phyloP scores from a whole-genome alignment of 2,329 filamentous ascomycete species.

The Penicillium sp. region DNA sequence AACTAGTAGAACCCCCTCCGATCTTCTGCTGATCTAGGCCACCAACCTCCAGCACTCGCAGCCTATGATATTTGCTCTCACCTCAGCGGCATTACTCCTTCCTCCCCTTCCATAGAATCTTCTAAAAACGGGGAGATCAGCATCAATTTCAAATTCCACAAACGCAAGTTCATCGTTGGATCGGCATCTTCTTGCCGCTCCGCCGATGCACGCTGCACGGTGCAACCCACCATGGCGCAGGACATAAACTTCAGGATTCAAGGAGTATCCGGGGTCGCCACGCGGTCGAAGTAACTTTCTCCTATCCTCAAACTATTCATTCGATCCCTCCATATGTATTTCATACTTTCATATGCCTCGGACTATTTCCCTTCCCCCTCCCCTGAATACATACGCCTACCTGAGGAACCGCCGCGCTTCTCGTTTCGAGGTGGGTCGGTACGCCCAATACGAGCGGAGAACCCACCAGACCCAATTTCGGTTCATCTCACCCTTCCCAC shows the following conservation, averaged over 20 bases:
- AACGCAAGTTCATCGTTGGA: constrained; percentile 7
- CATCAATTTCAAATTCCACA: not conserved
- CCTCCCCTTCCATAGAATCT: too few relatives aligned
- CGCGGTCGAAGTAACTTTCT: not conserved
- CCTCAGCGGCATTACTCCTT: too few relatives aligned
- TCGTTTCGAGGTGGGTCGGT: not conserved
- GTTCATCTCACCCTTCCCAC: not conserved
- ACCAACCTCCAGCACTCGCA: not conserved
- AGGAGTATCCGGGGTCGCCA: not conserved
- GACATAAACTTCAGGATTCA: constrained; percentile 5
- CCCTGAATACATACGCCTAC: not conserved
- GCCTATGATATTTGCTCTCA: not conserved
- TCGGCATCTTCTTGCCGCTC: not conserved
- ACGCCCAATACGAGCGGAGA: not conserved
- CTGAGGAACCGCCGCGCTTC: too few relatives aligned
- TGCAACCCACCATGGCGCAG: not conserved
- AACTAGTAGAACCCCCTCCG: not conserved
- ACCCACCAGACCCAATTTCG: constrained; percentile 1
- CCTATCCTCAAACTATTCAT: not conserved
- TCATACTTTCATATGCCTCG: not conserved
- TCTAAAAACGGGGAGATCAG: not conserved
- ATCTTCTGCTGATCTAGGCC: constrained; percentile 4
- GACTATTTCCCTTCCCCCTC: not conserved
- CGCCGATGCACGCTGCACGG: not conserved
- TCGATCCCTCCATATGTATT: not conserved